Base-by-base conservation (phyloP, 2,329 filamentous ascomycete species). In the Paracamarosporium sp. region DNA sequence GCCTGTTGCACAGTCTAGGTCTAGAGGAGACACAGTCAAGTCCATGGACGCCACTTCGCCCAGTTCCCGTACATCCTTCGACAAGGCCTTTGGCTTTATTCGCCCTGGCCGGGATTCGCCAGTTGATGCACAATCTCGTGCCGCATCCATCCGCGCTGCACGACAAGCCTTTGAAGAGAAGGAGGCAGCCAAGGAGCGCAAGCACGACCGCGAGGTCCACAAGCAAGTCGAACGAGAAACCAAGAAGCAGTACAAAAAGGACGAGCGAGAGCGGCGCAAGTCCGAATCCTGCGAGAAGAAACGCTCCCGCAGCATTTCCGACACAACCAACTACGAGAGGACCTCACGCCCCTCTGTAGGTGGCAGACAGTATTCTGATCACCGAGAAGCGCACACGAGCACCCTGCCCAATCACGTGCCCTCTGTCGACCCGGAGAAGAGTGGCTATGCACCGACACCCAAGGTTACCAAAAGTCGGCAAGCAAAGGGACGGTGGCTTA, bases 131-230 rank as follows among this genome's bases (percentile, higher is more conserved):
- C 78, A 81, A 28, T 81, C 82, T 5, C 81, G 84, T 36, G 84
- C 84, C 40, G 84, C 85, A 17, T 81, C 81, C 4, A 84, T 88
- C 9, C 81, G 83, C 53, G 83, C 82, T 43, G 82, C 83, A 5
- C 80, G 86, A 6, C 77, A 81, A 50, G 85, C 85, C 30, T 87
- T 86, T 67, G 79, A 84, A 56, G 83, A 86, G 62, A 85, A 85
- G 62, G 84, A 87, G 72, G 83, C 82, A 4, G 83, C 81, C 33
- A 87, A 87, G 64, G 81, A 81, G 53, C 80, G 78, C 48, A 85
- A 84, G 63, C 74, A 81, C 44, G 82, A 86, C 65, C 79, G 83
- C 64, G 83, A 85, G 53, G 81, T 78, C 45, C 68, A 77, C 56
- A 84, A 76, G 76, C 79, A 78, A 45, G 70, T 72, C 28, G 57